Evolutionary conservation across 2,329 filamentous ascomycete genomes (phyloP), one percentile per base, ranked within the genome.

Genomic region (Penicillium paneum): DNA sequence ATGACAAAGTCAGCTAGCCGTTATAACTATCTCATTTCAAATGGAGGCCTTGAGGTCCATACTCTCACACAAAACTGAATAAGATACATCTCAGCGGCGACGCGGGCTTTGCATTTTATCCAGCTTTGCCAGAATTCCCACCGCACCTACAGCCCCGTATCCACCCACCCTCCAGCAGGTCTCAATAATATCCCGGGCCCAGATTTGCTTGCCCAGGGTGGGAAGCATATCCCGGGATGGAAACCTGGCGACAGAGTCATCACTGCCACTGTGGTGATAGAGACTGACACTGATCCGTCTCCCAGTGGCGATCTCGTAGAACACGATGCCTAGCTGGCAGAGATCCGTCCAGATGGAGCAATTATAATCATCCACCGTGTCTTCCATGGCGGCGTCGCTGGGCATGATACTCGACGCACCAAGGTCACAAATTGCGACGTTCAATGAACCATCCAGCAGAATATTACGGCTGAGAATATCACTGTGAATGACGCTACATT

Each of bases 301-400:
- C 3, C 49, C 49, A 5, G 41, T 46, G 4, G 15, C 17, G 15
- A 52, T 46, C 11, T 31, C 17, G 5, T 52, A 40, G 26, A 52
- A 32, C 10, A 52, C 32, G 2, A 38, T 17, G 4, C 49, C 49
- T 3, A 52, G 28, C 15, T 42, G 48, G 21, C 31, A 34, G 8
- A 50, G 15, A 28, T 50, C 48, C 5, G 39, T 50, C 48, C 48
- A 50, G 8, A 50, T 42, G 2, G 48, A 50, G 12, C 39, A 50
- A 12, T 43, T 28, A 8, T 43, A 42, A 3, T 10, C 15, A 29
- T 50, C 39, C 19, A 35, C 39, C 2, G 15, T 24, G 3, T 43
- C n/a, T 4, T 3, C 7, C 48, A 50, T 43, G n/a, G 17, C 31
- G 8, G 13, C 19, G 8, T 19, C 21, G 2, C 19, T 15, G 1